Evolutionary conservation across 73 alveolate species (phyloP), one percentile per base, ranked within the genome.

Genomic region (Paramecium octaurelia): DNA sequence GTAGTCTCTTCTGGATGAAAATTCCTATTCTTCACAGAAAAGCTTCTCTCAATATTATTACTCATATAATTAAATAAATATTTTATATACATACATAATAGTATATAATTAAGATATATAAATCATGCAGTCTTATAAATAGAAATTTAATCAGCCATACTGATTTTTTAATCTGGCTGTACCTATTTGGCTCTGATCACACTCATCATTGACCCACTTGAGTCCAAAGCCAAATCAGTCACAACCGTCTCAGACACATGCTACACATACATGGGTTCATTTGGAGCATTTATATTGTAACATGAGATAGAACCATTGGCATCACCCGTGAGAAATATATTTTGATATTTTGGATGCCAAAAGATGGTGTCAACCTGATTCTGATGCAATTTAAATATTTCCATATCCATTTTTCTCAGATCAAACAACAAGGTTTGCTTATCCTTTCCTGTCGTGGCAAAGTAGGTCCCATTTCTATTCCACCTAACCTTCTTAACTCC

Each of bases 401-500:
- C 91, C n/a, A 8, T 80, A 40, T 80, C 75, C 21, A 80, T n/a
- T 80, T 46, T 44, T 80, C 77, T 80, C 2, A 80, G 4, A 46
- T 80, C 77, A 46, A 80, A 80, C 20, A 80, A 43, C 40, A 80
- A 7, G 2, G 91, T 80, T 80, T 80, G 29, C 24, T 80, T 44
- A 44, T 80, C 54, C 29, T 80, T 48, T 1, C 54, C 91, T 24
- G 73, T 80, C 5, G 57, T 80, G 12, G 24, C 46, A 43, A 80
- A 80, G 23, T 44, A 80, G 18, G 43, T 31, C 14, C 91, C 75
- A 80, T 80, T 35, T 10, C 34, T 16, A 73, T 43, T 73, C 87
- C 87, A 73, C 12, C 75, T 80, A 0, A 46, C 31, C 34, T 80
- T 80, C 8, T 80, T 80, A 16, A 80, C 91, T 80, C 91, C 77